These are phyloP conservation scores for Angomonas ambiguus DNA, from an alignment of 208 protist genomes.

Conservation along the genomic window DNA sequence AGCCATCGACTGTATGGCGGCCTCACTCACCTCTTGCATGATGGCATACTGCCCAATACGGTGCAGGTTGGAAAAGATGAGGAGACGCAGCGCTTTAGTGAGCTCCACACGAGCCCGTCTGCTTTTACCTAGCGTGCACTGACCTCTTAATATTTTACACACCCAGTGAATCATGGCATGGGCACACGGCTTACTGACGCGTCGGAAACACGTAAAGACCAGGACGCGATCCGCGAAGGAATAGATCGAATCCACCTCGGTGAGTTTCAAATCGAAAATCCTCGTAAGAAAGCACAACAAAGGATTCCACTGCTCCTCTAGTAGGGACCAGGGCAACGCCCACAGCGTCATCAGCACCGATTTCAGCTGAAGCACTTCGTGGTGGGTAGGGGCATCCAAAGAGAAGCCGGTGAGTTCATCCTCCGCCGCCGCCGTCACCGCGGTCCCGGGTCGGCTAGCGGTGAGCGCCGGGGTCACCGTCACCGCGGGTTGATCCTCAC, in stretches of 20 bases:
- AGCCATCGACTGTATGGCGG: conserved; percentile 39
- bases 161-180: conserved; percentile 45
- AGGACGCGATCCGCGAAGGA: conserved; percentile 23
- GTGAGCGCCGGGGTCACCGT: not conserved
- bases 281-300: not conserved
- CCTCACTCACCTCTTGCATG: conserved; percentile 46
- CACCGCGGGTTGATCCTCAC: not conserved
- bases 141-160: conserved; percentile 34
- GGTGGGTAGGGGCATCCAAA: not conserved
- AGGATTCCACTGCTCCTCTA: not conserved
- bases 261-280: conserved; percentile 42
- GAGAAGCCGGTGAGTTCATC: not conserved
- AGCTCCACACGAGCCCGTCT: conserved; percentile 41
- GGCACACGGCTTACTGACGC: conserved; percentile 37
- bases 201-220: conserved; percentile 16
- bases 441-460: not conserved
- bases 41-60: conserved; percentile 68
- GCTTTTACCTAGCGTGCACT: conserved; percentile 11
- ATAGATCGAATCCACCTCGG: conserved; percentile 42
- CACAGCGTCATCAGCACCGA: not conserved
- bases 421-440: not conserved
- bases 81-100: conserved; percentile 29
- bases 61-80: conserved; percentile 70
- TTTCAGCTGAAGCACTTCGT: not conserved
- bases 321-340: not conserved